A percentile compares a stretch with the other conserved stretches of the same genome.
These are phyloP conservation scores for Ogataea trehalophila DNA, from an alignment of 805 yeast species.

Conservation along the genomic window DNA sequence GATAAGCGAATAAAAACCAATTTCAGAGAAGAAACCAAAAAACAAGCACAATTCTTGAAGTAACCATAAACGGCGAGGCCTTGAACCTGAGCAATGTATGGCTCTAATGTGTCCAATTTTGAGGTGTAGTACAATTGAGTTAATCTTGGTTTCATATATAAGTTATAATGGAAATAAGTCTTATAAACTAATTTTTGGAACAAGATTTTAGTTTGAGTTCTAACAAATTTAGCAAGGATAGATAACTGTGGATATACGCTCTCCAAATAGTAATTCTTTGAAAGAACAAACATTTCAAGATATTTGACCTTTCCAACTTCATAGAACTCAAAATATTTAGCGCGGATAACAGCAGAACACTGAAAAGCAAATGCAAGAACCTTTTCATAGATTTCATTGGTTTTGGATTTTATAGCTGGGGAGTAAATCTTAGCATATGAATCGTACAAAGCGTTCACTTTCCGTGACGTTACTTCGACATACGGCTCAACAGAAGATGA, in stretches of 20 bases:
- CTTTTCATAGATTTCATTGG: background rate
- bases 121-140: constrained; percentile 2
- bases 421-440: constrained; percentile 11
- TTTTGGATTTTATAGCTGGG: constrained; percentile 5
- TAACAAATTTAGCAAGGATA: background rate
- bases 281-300: background rate
- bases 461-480: constrained; percentile 13
- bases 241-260: constrained; percentile 15
- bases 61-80: constrained; percentile 10
- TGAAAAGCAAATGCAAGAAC: background rate
- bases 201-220: constrained; percentile 3
- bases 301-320: constrained; percentile 1
- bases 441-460: constrained; percentile 5
- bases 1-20: constrained; percentile 4
- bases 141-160: constrained; percentile 21
- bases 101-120: constrained; percentile 18
- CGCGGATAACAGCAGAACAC: background rate
- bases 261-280: constrained; percentile 3
- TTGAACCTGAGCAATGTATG: constrained; percentile 11
- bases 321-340: constrained; percentile 2
- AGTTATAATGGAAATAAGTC: constrained; percentile 14
- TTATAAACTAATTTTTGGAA: constrained; percentile 5
- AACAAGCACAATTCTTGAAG: constrained; percentile 1
- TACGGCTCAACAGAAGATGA: constrained; percentile 21
- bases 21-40: constrained; percentile 4